phyloP scores from a whole-genome alignment of 1,284 basidiomycete species.

The Moniliophthora roreri region DNA sequence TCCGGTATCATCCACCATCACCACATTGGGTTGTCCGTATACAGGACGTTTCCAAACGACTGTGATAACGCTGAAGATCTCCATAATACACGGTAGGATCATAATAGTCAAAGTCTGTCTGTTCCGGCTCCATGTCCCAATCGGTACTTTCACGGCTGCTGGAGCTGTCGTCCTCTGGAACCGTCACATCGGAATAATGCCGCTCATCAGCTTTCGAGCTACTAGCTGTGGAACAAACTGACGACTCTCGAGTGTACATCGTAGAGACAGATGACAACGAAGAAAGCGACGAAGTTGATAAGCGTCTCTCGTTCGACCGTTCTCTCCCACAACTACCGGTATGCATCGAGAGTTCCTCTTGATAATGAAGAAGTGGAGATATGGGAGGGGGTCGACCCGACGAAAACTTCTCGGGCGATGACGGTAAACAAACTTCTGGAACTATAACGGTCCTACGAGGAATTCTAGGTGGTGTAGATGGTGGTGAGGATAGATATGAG shows the following conservation, averaged over 20 bases:
- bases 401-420: too few species aligned
- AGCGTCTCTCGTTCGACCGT: neutral
- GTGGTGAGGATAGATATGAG: too few species aligned
- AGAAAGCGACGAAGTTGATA: neutral
- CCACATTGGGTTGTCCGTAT: neutral
- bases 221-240: neutral
- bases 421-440: too few species aligned
- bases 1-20: neutral
- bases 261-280: neutral
- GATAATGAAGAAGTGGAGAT: too few species aligned
- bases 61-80: neutral
- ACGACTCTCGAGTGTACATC: neutral
- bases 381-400: too few species aligned
- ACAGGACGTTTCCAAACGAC: slow-evolving; percentile 2
- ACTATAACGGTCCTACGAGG: too few species aligned
- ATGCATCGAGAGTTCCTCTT: too few species aligned
- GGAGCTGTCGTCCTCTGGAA: too few species aligned
- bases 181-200: too few species aligned
- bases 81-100: neutral
- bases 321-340: too few species aligned
- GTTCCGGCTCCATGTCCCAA: neutral
- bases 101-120: neutral
- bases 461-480: too few species aligned
- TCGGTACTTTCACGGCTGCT: neutral
- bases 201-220: neutral